These are phyloP conservation scores for Coemansia sp. DNA, from an alignment of 192 early-diverging fungal species.

Conservation along the genomic window DNA sequence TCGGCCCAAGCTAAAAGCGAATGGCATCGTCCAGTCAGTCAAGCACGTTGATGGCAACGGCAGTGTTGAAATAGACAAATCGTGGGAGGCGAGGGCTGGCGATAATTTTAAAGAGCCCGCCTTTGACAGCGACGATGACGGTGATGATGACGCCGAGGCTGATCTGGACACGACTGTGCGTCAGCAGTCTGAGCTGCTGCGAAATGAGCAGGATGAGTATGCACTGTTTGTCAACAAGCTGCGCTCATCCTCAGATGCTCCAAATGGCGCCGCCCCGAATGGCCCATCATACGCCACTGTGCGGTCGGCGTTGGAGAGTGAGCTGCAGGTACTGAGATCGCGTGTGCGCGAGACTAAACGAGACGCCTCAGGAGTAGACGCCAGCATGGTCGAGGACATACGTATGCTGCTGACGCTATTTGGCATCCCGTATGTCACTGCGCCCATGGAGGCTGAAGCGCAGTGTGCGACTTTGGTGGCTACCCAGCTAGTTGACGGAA, in stretches of 20 bases:
- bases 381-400: conserved; percentile 53
- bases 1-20: background rate
- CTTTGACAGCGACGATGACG: conserved; percentile 13
- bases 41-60: background rate
- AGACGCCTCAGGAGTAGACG: conserved; percentile 31
- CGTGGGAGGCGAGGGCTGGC: background rate
- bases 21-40: background rate
- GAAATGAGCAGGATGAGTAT: conserved; percentile 63
- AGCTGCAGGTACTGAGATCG: conserved; percentile 29
- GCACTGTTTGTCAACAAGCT: conserved; percentile 58
- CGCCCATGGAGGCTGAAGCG: conserved; percentile 97
- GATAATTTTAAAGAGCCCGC: background rate
- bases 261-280: background rate
- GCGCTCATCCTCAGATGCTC: background rate
- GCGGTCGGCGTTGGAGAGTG: conserved; percentile 33
- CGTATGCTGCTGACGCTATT: conserved; percentile 81
- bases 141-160: conserved; percentile 50
- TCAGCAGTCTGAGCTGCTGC: conserved; percentile 25
- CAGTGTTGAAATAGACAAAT: background rate
- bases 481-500: conserved; percentile 79
- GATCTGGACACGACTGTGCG: conserved; percentile 23
- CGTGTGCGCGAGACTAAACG: conserved; percentile 35
- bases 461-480: conserved; percentile 81
- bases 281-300: conserved; percentile 8
- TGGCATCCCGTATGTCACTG: conserved; percentile 89